Base-by-base conservation (phyloP, 2,329 filamentous ascomycete genomes). In the Penicillium oxalicum region DNA sequence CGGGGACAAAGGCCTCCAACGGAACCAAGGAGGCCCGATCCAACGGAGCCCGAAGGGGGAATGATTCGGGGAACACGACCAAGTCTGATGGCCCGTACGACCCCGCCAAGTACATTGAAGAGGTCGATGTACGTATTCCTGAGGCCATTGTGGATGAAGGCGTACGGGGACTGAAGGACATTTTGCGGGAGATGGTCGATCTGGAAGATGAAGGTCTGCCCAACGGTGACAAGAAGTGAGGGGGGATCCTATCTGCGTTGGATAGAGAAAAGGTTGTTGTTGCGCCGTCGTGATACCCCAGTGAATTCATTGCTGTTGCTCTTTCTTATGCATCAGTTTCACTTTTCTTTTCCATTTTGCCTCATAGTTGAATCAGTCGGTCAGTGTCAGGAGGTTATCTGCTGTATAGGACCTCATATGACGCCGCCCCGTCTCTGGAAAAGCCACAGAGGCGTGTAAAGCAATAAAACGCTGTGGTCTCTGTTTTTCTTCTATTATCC, bases 181-280 rank as follows among this genome's bases (percentile, higher is more conserved):
- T 77, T 54, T 59, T 82, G 56, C 69, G 77, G 48, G 71, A 73
- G 54, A 71, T 79, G 25, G 74, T 75, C 40, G 74, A 71, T 18
- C 57, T 75, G 13, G 70, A 72, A 47, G 71, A 70, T 40, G 73
- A 72, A 34, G 53, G 50, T 36, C 44, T 47, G 18, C 44, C 51
- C 6, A 59, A 59, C 24, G 56, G 56, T 7, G 55, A 59, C 36
- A 59, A 58, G 49, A 59, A 59, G 35, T 59, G 49, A 59, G 32
- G 38, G 25, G 26, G 12, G 18, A 18, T 18, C 18, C 18, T 18
- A 18, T 18, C 18, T 18, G 18, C 18, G 18, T 18, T 18, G 18
- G 18, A 2, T 18, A 18, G 18, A 18, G 18, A 18, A 18, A 18
- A 18, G 18, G 18, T 18, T 18, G 18, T 18, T 1, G 2, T 18